Conservation (phyloP, 1,139 yeast genomes). For the Yamadazyma siamensis region DNA sequence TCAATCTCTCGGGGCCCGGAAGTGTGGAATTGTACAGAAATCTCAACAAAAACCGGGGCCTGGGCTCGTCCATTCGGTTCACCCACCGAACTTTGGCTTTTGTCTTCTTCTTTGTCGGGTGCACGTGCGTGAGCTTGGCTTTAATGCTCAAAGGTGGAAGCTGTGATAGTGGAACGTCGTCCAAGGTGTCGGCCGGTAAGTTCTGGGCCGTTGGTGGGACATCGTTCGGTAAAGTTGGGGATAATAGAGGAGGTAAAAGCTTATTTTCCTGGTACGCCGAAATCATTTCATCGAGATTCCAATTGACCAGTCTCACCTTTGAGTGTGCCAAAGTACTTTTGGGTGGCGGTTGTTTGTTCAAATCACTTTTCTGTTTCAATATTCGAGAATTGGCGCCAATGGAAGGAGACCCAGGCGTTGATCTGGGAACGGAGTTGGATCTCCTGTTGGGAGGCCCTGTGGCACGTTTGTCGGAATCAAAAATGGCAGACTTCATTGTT, state of each 20-base stretch:
- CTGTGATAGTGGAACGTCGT: slow-evolving; percentile 2
- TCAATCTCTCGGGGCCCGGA: no score
- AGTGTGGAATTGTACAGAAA: slow-evolving; percentile 6
- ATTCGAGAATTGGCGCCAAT: slow-evolving; percentile 1
- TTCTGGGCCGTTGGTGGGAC: background rate
- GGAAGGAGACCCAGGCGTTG: slow-evolving; percentile 4
- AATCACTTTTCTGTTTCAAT: background rate
- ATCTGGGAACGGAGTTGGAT: slow-evolving; percentile 2
- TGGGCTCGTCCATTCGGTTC: slow-evolving; percentile 22
- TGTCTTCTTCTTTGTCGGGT: slow-evolving; percentile 1
- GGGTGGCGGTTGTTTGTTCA: slow-evolving; percentile 1
- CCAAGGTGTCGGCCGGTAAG: slow-evolving; percentile 2
- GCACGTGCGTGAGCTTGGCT: background rate
- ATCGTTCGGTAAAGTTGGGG: slow-evolving; percentile 39
- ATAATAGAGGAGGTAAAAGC: slow-evolving; percentile 35
- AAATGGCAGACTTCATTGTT: slow-evolving; percentile 38
- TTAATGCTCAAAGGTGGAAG: slow-evolving; percentile 1
- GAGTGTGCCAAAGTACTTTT: slow-evolving; percentile 1
- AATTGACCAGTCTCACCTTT: slow-evolving; percentile 13
- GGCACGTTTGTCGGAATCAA: slow-evolving; percentile 19
- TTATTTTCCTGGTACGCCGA: slow-evolving; percentile 34
- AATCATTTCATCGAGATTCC: slow-evolving; percentile 44
- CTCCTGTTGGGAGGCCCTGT: background rate
- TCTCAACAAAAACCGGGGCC: slow-evolving; percentile 10
- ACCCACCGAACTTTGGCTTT: slow-evolving; percentile 28